Evolutionary conservation across 2,329 filamentous ascomycete genomes (phyloP).

Genomic region (Fusarium pseudograminearum): DNA sequence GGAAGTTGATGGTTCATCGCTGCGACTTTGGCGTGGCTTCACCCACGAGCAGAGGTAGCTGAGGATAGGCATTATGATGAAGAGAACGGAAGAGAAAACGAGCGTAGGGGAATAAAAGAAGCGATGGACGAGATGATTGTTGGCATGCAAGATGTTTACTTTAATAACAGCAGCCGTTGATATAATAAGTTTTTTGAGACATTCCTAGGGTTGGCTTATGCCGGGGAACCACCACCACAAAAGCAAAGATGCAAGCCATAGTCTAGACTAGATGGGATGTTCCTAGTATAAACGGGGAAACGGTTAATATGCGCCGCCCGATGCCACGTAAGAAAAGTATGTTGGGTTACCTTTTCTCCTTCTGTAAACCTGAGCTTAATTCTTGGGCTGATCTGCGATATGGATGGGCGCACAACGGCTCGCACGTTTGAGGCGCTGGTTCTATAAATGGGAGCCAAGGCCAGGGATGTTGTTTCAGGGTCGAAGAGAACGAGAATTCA

Average conservation of each 20-base stretch:
- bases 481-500: neutral
- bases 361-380: conserved; percentile 16
- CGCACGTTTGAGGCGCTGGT: conserved; percentile 19
- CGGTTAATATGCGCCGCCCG: conserved; percentile 35
- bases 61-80: conserved; percentile 38
- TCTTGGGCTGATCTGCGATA: conserved; percentile 12
- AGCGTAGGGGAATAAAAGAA: conserved; percentile 10
- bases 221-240: conserved; percentile 25
- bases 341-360: conserved; percentile 7
- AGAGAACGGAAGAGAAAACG: neutral
- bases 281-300: conserved; percentile 35
- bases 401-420: conserved; percentile 23
- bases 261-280: conserved; percentile 12
- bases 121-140: neutral
- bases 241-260: conserved; percentile 16
- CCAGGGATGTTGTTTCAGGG: conserved; percentile 4
- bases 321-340: conserved; percentile 35
- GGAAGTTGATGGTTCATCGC: conserved; percentile 29
- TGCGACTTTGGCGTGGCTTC: conserved; percentile 34
- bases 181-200: conserved; percentile 22
- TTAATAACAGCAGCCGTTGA: conserved; percentile 13
- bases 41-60: conserved; percentile 44
- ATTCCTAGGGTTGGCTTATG: conserved; percentile 14
- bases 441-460: conserved; percentile 43
- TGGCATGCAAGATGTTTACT: neutral